Evolutionary conservation across 2,329 filamentous ascomycete genomes (phyloP), one percentile per base, ranked within the genome.

Genomic region (Sarocladiaceae sp.): DNA sequence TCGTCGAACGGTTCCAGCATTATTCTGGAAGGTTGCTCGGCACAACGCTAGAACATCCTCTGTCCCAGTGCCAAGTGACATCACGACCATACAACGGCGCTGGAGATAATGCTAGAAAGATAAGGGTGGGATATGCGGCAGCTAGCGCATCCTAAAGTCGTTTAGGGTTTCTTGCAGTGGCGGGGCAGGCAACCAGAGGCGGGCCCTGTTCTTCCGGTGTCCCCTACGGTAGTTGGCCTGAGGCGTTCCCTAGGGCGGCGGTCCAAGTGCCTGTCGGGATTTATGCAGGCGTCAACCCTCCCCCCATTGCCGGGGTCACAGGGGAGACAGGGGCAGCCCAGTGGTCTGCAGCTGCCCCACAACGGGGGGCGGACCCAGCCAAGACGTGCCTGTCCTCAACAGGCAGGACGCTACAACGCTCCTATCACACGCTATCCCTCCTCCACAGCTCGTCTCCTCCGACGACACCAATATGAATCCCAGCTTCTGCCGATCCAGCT

Each of bases 141-240:
- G 18, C 40, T 29, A 29, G 28, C 25, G 44, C 25, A 3, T 4
- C 28, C 26, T 48, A 33, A 33, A 48, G 10, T 17, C 26, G 33
- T 28, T 48, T 48, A 48, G 44, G 18, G 17, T 48, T 17, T 48
- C 33, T 48, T 31, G 22, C n/a, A 33, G 25, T 31, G 44, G 44
- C 26, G 44, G 44, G 44, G 26, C 28, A 8, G 44, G 44, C 44
- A 17, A 33, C 44, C 26, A 8, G n/a, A n/a, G 17, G 44, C 33
- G 44, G 44, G 40, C 15, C 40, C 20, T 11, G 4, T 20, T 20
- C 37, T 17, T 10, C 37, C 20, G 23, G 23, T 10, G 20, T 26
- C 10, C 23, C 40, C 40, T n/a, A n/a, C n/a, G n/a, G n/a, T n/a
- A n/a, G n/a, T n/a, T n/a, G n/a, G n/a, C n/a, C n/a, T n/a, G n/a